A percentile compares a stretch with the other conserved stretches of the same genome.
phyloP scores from a whole-genome alignment of 2,329 filamentous ascomycete genomes.

The Aureobasidium sp. region DNA sequence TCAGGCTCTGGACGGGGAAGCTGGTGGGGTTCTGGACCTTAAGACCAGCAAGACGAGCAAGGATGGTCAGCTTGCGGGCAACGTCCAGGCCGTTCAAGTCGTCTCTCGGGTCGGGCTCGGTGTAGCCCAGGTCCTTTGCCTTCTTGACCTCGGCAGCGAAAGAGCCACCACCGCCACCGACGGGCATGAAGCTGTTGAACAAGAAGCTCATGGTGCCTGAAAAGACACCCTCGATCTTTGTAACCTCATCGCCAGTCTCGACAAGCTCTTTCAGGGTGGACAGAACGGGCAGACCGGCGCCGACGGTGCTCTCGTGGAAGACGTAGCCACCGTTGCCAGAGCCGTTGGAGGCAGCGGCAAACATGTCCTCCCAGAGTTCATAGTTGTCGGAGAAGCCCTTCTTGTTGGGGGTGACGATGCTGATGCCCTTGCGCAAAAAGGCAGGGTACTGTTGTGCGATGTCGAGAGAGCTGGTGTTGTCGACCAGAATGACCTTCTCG shows the following conservation, averaged over 20 bases:
- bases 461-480: slow-evolving; percentile 90
- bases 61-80: slow-evolving; percentile 91
- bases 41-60: slow-evolving; percentile 78
- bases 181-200: slow-evolving; percentile 93
- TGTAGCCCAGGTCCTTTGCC: slow-evolving; percentile 89
- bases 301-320: slow-evolving; percentile 93
- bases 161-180: slow-evolving; percentile 64
- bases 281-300: slow-evolving; percentile 86
- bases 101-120: slow-evolving; percentile 78
- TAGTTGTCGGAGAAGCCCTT: slow-evolving; percentile 87
- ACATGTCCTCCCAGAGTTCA: slow-evolving; percentile 81
- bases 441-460: slow-evolving; percentile 77
- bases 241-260: slow-evolving; percentile 85
- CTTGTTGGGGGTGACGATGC: slow-evolving; percentile 95
- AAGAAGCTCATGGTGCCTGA: slow-evolving; percentile 97
- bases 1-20: slow-evolving; percentile 91
- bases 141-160: slow-evolving; percentile 91
- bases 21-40: slow-evolving; percentile 74
- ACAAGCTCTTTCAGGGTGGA: slow-evolving; percentile 92
- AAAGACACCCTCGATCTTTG: slow-evolving; percentile 92
- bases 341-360: slow-evolving; percentile 61
- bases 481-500: slow-evolving; percentile 73
- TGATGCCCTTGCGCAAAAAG: slow-evolving; percentile 75
- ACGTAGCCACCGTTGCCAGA: slow-evolving; percentile 58
- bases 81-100: slow-evolving; percentile 85